These are phyloP conservation scores for Trypanosoma platydactyli DNA, from an alignment of 208 protist species.

Conservation along the genomic window DNA sequence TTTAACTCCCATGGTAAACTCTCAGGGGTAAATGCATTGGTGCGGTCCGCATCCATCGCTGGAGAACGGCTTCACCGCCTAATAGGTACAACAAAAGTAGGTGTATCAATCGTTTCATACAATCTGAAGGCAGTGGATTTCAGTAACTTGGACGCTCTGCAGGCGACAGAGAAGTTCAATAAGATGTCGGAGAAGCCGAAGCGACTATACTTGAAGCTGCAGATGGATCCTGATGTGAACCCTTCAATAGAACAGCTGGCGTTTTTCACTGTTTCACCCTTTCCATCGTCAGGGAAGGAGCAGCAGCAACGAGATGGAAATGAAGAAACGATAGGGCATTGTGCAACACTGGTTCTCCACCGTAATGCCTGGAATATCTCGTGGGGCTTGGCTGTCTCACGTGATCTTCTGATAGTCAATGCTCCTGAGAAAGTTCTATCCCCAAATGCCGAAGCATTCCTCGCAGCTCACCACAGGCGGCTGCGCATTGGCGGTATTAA, in stretches of 20 bases:
- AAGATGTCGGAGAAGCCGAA: slow-evolving; percentile 1
- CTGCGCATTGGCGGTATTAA: slow-evolving; percentile 25
- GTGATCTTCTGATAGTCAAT: slow-evolving; percentile 12
- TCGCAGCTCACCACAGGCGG: slow-evolving; percentile 8
- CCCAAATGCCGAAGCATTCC: slow-evolving; percentile 8
- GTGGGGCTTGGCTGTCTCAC: slow-evolving; percentile 20
- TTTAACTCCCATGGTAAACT: slow-evolving; percentile 20
- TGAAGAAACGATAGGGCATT: neutral
- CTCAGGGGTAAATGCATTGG: slow-evolving; percentile 14
- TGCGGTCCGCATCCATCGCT: slow-evolving; percentile 7
- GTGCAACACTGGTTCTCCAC: slow-evolving; percentile 23
- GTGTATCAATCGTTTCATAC: neutral
- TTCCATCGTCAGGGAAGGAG: neutral
- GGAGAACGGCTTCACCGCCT: slow-evolving; percentile 17
- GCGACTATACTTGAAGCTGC: slow-evolving; percentile 10
- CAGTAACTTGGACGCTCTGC: neutral
- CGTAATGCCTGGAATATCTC: slow-evolving; percentile 12
- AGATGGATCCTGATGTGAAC: neutral
- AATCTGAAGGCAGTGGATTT: slow-evolving; percentile 19
- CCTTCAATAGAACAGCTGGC: slow-evolving; percentile 18
- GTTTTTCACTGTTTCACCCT: slow-evolving; percentile 9
- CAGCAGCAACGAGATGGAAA: neutral
- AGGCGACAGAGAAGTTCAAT: slow-evolving; percentile 4
- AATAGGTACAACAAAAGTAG: slow-evolving; percentile 6
- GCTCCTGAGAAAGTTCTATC: slow-evolving; percentile 14